A percentile compares a stretch with the other conserved stretches of the same genome.
Conservation (phyloP, 164 flowering plant species). For the Vitis labrusca region DNA sequence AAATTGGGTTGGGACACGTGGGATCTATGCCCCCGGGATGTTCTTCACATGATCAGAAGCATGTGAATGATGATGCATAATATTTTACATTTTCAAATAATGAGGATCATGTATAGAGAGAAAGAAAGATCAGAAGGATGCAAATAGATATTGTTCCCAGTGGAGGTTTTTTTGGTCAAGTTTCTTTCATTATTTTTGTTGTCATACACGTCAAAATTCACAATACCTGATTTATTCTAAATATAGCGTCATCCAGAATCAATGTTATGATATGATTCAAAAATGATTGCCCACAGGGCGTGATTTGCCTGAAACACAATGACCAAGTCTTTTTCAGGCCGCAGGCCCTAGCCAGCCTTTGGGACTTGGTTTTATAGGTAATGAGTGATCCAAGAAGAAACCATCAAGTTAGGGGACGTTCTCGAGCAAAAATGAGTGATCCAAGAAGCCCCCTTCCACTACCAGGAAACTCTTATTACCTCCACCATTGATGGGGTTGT, state of each 20-base stretch:
- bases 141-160: not conserved
- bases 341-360: no score
- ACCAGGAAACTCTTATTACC: not conserved
- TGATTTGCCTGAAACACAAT: not conserved
- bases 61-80: not conserved
- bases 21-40: not conserved
- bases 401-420: conserved; percentile 1
- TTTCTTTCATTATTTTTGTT: not conserved
- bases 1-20: not conserved
- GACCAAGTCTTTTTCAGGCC: no score
- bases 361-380: no score
- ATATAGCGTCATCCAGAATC: no score
- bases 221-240: no score
- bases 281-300: not conserved
- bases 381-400: no score
- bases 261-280: not conserved
- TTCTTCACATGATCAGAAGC: not conserved
- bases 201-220: no score
- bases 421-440: conserved; percentile 3
- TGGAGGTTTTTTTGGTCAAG: not conserved
- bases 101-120: not conserved
- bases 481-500: not conserved
- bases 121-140: not conserved
- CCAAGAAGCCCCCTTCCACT: not conserved
- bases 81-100: conserved; percentile 6